phyloP scores from a whole-genome alignment of 305 asterid genomes.

The Fraxinus floribunda region DNA sequence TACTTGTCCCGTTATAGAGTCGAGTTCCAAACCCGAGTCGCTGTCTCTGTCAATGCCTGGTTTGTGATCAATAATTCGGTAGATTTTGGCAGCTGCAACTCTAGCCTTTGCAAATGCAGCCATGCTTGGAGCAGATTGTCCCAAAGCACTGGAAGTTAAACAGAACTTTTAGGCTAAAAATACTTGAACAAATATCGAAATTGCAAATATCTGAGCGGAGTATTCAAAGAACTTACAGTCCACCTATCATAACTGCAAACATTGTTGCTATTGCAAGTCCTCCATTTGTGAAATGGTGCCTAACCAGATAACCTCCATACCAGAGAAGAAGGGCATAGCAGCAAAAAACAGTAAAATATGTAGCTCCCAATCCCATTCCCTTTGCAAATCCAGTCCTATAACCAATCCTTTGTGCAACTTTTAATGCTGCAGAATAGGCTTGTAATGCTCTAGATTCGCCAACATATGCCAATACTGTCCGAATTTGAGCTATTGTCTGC shows the following conservation, averaged over 20 bases:
- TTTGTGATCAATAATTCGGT: constrained; percentile 76
- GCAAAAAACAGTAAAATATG: constrained; percentile 89
- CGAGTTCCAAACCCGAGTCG: constrained; percentile 71
- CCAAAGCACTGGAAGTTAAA: constrained; percentile 60
- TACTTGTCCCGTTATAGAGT: constrained; percentile 64
- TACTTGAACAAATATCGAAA: neutral
- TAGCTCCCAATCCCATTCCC: constrained; percentile 89
- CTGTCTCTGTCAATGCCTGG: constrained; percentile 58
- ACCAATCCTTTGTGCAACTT: constrained; percentile 72
- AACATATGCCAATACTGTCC: constrained; percentile 80
- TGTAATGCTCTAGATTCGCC: constrained; percentile 88
- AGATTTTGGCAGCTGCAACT: constrained; percentile 91
- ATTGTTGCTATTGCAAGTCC: constrained; percentile 97
- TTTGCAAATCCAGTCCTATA: constrained; percentile 86
- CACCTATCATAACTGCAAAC: constrained; percentile 99
- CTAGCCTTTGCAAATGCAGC: constrained; percentile 92
- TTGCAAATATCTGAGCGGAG: neutral
- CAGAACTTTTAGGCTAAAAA: neutral
- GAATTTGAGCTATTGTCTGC: constrained; percentile 89
- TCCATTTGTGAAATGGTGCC: constrained; percentile 91
- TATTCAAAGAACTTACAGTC: constrained; percentile 59
- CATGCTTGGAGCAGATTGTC: constrained; percentile 96
- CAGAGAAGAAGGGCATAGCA: constrained; percentile 90
- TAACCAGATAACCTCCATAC: constrained; percentile 93
- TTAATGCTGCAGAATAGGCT: constrained; percentile 74